phyloP scores from a whole-genome alignment of 768 basidiomycete genomes.

The Daedalea quercina region DNA sequence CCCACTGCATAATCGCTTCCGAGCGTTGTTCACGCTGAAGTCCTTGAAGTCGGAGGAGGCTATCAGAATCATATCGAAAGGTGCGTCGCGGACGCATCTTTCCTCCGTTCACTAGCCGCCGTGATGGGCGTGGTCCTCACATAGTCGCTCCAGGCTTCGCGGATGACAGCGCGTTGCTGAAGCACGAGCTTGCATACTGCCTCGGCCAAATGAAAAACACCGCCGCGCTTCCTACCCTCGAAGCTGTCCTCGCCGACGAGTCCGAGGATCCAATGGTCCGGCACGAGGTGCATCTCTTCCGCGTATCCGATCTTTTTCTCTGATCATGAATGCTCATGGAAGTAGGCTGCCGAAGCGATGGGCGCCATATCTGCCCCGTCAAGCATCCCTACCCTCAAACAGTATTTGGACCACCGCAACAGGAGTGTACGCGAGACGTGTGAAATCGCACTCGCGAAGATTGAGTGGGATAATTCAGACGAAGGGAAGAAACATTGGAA shows the following conservation, averaged over 20 bases:
- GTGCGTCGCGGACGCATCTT: conserved; percentile 27
- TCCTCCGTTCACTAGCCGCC: no score
- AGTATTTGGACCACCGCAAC: conserved; percentile 67
- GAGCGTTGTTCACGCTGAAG: conserved; percentile 90
- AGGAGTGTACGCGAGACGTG: conserved; percentile 89
- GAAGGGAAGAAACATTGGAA: conserved; percentile 49
- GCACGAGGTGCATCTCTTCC: conserved; percentile 65
- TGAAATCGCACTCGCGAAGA: conserved; percentile 94
- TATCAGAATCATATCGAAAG: conserved; percentile 79
- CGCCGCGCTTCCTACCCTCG: conserved; percentile 73
- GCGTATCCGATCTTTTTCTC: background rate
- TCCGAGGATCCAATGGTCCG: conserved; percentile 92
- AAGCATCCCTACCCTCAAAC: conserved; percentile 62
- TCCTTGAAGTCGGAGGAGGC: conserved; percentile 73
- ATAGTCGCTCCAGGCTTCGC: conserved; percentile 55
- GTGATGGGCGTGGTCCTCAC: no score
- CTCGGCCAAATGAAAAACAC: conserved; percentile 82
- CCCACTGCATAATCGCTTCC: conserved; percentile 80
- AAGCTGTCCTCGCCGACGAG: conserved; percentile 62
- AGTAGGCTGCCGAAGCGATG: conserved; percentile 95
- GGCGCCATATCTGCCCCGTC: conserved; percentile 76
- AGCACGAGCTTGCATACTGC: conserved; percentile 97
- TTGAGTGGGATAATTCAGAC: conserved; percentile 83
- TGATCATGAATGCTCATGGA: background rate
- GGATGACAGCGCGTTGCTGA: conserved; percentile 85